phyloP scores from a whole-genome alignment of 139 green algal genomes.

The Coccomyxa sp. region DNA sequence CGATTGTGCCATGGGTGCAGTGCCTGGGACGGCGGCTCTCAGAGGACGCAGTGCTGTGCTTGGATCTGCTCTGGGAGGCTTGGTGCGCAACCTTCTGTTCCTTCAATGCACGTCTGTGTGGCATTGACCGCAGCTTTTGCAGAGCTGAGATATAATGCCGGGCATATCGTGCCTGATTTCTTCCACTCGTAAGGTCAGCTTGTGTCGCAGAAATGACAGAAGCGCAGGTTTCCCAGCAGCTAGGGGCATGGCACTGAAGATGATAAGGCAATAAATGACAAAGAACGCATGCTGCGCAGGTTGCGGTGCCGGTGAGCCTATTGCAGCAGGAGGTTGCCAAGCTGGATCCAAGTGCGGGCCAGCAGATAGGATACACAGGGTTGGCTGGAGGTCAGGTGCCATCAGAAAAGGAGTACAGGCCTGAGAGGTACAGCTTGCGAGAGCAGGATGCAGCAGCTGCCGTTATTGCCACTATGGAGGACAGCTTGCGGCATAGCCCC shows the following conservation, averaged over 20 bases:
- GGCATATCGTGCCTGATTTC: background rate
- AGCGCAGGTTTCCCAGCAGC: background rate
- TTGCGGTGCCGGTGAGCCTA: constrained; percentile 25
- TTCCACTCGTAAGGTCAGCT: background rate
- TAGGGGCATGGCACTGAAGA: background rate
- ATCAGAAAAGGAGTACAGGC: background rate
- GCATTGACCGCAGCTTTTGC: background rate
- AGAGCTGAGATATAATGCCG: background rate
- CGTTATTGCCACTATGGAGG: constrained; percentile 29
- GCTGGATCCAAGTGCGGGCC: constrained; percentile 6
- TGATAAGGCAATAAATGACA: background rate
- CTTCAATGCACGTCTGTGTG: background rate
- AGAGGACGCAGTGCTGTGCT: constrained; percentile 20
- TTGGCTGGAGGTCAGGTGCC: constrained; percentile 11
- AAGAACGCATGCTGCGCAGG: background rate
- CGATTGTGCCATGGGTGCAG: constrained; percentile 5
- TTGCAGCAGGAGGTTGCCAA: constrained; percentile 23
- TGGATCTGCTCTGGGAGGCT: constrained; percentile 24
- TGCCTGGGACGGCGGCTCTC: constrained; percentile 5
- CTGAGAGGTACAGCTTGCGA: constrained; percentile 1
- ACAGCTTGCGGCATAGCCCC: constrained; percentile 2
- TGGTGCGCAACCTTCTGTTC: background rate
- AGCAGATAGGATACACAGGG: background rate
- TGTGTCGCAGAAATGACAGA: background rate
- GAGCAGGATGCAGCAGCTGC: constrained; percentile 24